Evolutionary conservation across 2,329 filamentous ascomycete genomes (phyloP), one percentile per base, ranked within the genome.

Genomic region (Cladosporium sp.): DNA sequence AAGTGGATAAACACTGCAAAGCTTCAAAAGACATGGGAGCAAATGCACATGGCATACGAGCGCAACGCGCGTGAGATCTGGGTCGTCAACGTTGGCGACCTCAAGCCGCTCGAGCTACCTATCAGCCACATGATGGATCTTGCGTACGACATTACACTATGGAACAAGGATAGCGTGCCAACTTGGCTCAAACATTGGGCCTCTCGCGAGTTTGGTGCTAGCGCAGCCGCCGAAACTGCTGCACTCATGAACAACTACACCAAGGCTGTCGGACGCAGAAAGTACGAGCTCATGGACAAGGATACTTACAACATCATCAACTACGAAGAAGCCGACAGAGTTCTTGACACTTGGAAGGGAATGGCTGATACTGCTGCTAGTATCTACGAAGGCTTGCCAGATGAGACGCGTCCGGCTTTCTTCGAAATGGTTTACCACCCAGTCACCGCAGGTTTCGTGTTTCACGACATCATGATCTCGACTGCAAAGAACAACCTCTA

Each of bases 71-170:
- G 85, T 68, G 80, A 84, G 21, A 87, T 90, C 68, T 90, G 87
- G 88, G 83, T 90, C 52, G 86, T 89, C 70, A 90, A 90, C 68
- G 86, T 90, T 24, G 88, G 87, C 49, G 88, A 90, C 71, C 80
- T 90, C 68, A 90, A 90, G 77, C 85, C 86, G 0, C 80, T 87
- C 14, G 86, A 90, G 78, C 81, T 90, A 18, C 87, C 88, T 24
- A 87, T 90, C 73, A 86, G 81, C 72, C 88, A 90, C 75, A 90
- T 88, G 78, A 79, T 91, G 68, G 88, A 90, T 69, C 81, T 91
- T 67, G 89, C 87, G 1, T 91, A 91, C 73, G 86, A 91, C 71
- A 83, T 85, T 26, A 77, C 84, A 24, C 74, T 78, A 1, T 89
- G 85, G 82, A 80, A 82, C n/a, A 81, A 84, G 61, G 81, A 85